phyloP scores from a whole-genome alignment of 805 yeast genomes.

The Metschnikowia peoriensis region DNA sequence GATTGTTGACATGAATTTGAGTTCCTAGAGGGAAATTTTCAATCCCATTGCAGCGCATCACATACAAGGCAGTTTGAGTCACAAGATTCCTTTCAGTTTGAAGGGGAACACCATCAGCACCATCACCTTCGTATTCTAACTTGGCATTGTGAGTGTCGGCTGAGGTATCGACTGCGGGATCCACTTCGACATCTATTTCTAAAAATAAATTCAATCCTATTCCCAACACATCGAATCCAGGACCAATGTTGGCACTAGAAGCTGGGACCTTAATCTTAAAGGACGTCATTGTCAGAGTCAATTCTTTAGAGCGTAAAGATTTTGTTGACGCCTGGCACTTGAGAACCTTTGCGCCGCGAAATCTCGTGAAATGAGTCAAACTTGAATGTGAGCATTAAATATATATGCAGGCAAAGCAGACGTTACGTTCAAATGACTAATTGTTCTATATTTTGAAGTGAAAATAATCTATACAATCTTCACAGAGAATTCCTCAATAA shows the following conservation, averaged over 20 bases:
- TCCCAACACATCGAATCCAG: constrained; percentile 96
- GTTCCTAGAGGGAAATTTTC: constrained; percentile 83
- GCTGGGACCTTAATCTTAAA: constrained; percentile 83
- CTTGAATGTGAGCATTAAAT: neutral
- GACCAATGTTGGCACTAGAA: constrained; percentile 96
- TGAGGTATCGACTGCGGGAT: constrained; percentile 46
- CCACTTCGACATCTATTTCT: constrained; percentile 66
- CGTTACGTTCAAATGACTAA: neutral
- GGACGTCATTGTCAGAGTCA: constrained; percentile 34
- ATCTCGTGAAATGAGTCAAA: neutral
- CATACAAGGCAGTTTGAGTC: constrained; percentile 90
- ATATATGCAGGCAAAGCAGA: neutral
- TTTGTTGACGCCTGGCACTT: neutral
- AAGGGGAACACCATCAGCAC: constrained; percentile 77
- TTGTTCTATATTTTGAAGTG: neutral
- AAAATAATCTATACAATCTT: neutral
- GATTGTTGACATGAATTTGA: constrained; percentile 74
- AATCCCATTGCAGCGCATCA: constrained; percentile 78
- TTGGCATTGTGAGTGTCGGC: constrained; percentile 66
- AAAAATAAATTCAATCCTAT: constrained; percentile 78
- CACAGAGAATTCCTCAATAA: neutral
- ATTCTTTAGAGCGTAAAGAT: neutral
- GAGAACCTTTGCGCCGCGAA: neutral
- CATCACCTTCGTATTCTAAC: constrained; percentile 74
- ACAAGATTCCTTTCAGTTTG: constrained; percentile 77